Conservation (phyloP, 305 asterid genomes). For the Ilex paraguariensis region DNA sequence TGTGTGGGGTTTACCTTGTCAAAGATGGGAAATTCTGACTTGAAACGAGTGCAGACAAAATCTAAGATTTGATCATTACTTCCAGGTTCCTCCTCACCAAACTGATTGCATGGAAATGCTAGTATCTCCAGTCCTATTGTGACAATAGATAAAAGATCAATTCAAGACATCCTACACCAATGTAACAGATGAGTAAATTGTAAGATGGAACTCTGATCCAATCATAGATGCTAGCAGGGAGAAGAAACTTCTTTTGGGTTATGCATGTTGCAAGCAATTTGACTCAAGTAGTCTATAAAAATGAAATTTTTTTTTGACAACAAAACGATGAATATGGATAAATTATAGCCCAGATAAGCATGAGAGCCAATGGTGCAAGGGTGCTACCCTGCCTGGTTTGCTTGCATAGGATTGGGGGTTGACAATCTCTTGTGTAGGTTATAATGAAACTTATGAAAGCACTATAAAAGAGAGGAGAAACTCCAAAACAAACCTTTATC, state of each 20-base stretch:
- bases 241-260: not conserved
- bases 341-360: not conserved
- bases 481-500: conserved; percentile 42
- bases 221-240: not conserved
- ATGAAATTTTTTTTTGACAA: not conserved
- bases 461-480: not conserved
- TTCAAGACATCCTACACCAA: not conserved
- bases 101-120: conserved; percentile 91
- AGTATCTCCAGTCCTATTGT: conserved; percentile 64
- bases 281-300: not conserved
- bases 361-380: not conserved
- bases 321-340: too few species aligned
- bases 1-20: conserved; percentile 44
- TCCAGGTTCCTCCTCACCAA: conserved; percentile 87
- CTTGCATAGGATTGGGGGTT: not conserved
- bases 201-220: not conserved
- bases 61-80: conserved; percentile 39
- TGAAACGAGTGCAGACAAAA: conserved; percentile 37
- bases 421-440: not conserved
- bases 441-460: not conserved
- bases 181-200: not conserved
- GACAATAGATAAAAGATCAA: conserved; percentile 1
- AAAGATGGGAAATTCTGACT: conserved; percentile 45
- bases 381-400: not conserved
- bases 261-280: not conserved